Evolutionary conservation across 805 yeast genomes (phyloP), one percentile per base, ranked within the genome.

Genomic region (Zygoascus flipseniorum): DNA sequence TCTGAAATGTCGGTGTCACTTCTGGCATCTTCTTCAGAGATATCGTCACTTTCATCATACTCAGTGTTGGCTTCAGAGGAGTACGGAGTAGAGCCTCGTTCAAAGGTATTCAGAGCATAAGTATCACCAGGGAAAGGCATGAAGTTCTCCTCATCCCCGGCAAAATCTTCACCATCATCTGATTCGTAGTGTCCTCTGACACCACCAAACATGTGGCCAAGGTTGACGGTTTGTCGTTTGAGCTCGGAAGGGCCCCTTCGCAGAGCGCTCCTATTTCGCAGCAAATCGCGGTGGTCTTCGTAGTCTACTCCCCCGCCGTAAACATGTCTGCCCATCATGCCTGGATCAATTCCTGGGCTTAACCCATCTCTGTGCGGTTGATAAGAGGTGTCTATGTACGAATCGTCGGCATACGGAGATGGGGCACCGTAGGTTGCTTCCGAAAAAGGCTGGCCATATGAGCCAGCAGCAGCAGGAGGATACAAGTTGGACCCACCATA

Each of bases 101-200:
- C 58, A 42, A 54, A 63, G 0, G 72, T 69, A 53, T 70, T 70
- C 43, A 70, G 54, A 2, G 66, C 68, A 54, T 70, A 70, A 47
- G 64, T 65, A 49, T 68, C 74, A 8, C 73, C 73, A 11, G 73
- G 73, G 47, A 70, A 62, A 16, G 69, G 72, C 48, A 59, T 60
- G 54, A 65, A 69, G 31, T 55, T 55, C 26, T 56, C 63, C 11
- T 56, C 65, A 39, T 65, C 69, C 32, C 62, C 66, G 28, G 18
- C 50, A 31, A 57, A 54, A 31, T 47, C 53, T 14, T 45, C 46
- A 41, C 47, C 47, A 16, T 49, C 54, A 35, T 47, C 51, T 20
- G 37, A 26, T 9, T 46, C 49, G 41, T 46, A 31, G 26, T 46
- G 20, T 8, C 14, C 26, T 8, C 41, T 9, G 16, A 35, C 39